phyloP scores from a whole-genome alignment of 805 yeast species.

The Metschnikowia corniflorae region DNA sequence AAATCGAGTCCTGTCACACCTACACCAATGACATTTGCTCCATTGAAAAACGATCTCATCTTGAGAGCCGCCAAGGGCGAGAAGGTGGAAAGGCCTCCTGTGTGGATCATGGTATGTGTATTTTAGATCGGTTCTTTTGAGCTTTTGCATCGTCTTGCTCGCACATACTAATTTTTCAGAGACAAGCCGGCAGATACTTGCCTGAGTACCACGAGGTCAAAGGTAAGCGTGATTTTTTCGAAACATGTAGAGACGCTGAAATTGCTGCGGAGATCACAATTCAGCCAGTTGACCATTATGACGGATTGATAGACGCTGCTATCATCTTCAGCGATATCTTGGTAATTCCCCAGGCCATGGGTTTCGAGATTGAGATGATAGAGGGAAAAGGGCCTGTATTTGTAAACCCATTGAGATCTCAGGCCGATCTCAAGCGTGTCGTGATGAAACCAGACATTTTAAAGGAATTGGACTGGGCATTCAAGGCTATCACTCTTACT shows the following conservation, averaged over 20 bases:
- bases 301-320: conserved; percentile 92
- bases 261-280: conserved; percentile 91
- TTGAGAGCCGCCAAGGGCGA: conserved; percentile 91
- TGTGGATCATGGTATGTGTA: conserved; percentile 81
- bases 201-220: conserved; percentile 92
- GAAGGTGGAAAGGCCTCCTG: conserved; percentile 91
- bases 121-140: neutral
- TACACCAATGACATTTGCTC: conserved; percentile 56
- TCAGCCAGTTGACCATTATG: conserved; percentile 88
- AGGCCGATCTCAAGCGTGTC: conserved; percentile 60
- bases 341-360: conserved; percentile 98
- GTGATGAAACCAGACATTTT: conserved; percentile 65
- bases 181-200: conserved; percentile 94
- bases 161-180: conserved; percentile 27
- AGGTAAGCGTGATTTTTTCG: conserved; percentile 83
- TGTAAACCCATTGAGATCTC: conserved; percentile 78
- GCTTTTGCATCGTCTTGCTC: neutral
- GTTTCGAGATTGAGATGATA: conserved; percentile 88
- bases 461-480: conserved; percentile 88
- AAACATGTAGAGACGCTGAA: conserved; percentile 92
- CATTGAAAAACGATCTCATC: conserved; percentile 83
- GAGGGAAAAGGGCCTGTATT: conserved; percentile 95
- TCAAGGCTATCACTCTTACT: conserved; percentile 89
- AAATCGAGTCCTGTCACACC: neutral
- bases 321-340: conserved; percentile 93